Base-by-base conservation (phyloP, 2,329 filamentous ascomycete genomes). In the Talaromyces sp. region DNA sequence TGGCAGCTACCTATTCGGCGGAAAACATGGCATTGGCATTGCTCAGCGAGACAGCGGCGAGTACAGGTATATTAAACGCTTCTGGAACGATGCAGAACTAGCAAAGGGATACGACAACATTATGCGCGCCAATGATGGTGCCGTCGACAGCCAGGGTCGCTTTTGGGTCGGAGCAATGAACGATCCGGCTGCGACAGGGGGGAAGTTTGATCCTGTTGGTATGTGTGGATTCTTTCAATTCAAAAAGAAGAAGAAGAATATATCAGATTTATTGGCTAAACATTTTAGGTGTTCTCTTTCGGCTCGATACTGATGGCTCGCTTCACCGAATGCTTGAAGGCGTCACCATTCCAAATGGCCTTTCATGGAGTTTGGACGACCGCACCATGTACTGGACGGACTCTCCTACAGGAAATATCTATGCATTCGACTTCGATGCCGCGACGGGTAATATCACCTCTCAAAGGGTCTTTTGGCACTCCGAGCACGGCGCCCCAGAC, bases 351-450 rank as follows among this genome's bases (percentile, higher is more conserved):
- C 90, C 91, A 62, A 95, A 95, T 76, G 86, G 88, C 53, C 84
- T 91, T 35, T 87, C 87, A 64, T 95, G 89, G 87, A 90, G 88
- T 32, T 81, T 83, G 13, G 85, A 89, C 70, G 80, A 82, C 67
- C 84, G 82, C 69, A 90, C 80, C 60, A 85, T 91, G 81, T 95
- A 89, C 80, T 88, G 91, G 70, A 90, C 89, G 26, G 87, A 95
- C 77, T 89, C 89, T 51, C 84, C 86, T 5, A 83, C 82, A 27
- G 80, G 82, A 61, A 83, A 82, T 52, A 85, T 96, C 64, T 85
- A 83, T 65, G 85, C 85, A 29, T 90, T 86, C 70, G 87, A 91
- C 75, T 95, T 88, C 76, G 79, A 87, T 65, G 65, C 74, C 0
- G 69, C 74, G 13, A 84, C 83, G 1, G 87, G 87, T 51, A 76